phyloP scores from a whole-genome alignment of 2,329 filamentous ascomycete genomes.

The Talaromyces sp. region DNA sequence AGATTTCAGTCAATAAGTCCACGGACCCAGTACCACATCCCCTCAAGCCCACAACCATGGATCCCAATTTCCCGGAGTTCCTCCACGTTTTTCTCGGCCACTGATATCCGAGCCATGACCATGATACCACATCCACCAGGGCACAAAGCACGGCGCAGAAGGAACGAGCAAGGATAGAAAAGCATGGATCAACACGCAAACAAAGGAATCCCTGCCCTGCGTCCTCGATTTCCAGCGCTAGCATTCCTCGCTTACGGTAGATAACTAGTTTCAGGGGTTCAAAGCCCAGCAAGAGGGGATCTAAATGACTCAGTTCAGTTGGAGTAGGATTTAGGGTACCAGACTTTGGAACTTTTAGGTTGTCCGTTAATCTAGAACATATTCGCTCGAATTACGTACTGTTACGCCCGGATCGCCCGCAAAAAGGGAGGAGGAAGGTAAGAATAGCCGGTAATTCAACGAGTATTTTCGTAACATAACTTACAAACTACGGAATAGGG shows the following conservation, averaged over 20 bases:
- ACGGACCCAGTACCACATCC: conserved; percentile 3
- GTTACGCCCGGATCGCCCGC: background rate
- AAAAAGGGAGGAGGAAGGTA: background rate
- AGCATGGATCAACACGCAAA: background rate
- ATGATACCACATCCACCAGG: background rate
- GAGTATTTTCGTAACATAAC: background rate
- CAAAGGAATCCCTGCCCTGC: background rate
- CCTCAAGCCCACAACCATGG: background rate
- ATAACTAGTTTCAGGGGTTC: background rate
- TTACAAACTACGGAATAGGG: background rate
- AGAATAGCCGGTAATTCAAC: background rate
- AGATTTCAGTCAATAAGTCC: background rate
- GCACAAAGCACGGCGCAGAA: background rate
- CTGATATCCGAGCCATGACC: background rate
- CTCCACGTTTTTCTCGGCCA: background rate
- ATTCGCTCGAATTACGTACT: background rate
- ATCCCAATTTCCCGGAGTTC: background rate
- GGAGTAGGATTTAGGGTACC: background rate
- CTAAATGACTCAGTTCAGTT: background rate
- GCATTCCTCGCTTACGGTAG: background rate
- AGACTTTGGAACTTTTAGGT: background rate
- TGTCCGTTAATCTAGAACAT: background rate
- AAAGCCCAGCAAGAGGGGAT: background rate
- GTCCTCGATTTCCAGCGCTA: background rate
- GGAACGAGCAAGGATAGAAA: background rate